These are phyloP conservation scores for Collybia sp. DNA, from an alignment of 768 basidiomycete genomes.

Conservation along the genomic window DNA sequence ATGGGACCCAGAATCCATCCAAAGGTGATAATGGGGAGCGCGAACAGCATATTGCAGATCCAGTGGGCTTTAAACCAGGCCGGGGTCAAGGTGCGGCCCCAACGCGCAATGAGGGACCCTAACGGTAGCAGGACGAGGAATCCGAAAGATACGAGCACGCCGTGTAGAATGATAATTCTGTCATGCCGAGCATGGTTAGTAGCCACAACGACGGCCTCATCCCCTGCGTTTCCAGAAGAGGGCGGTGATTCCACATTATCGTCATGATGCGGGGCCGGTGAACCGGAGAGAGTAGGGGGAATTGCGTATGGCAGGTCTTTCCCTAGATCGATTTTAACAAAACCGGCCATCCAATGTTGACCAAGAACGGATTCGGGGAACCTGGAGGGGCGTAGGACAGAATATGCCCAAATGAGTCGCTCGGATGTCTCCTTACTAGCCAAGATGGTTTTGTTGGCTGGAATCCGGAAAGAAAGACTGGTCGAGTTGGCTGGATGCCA, in stretches of 20 bases:
- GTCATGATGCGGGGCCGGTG: slow-evolving; percentile 4
- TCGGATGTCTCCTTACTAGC: slow-evolving; percentile 18
- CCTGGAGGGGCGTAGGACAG: slow-evolving; percentile 21
- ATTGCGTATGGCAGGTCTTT: slow-evolving; percentile 15
- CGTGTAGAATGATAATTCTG: slow-evolving; percentile 49
- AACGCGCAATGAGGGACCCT: slow-evolving; percentile 50
- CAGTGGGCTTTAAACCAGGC: slow-evolving; percentile 58
- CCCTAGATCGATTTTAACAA: slow-evolving; percentile 27
- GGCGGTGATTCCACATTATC: neutral
- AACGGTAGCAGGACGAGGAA: slow-evolving; percentile 54
- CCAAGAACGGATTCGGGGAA: slow-evolving; percentile 14
- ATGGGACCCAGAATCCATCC: slow-evolving; percentile 46
- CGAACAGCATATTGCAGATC: slow-evolving; percentile 42
- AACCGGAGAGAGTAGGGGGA: too few species aligned
- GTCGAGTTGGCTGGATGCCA: slow-evolving; percentile 28
- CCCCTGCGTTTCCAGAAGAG: slow-evolving; percentile 3
- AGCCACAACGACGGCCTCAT: neutral
- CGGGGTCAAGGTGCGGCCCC: slow-evolving; percentile 42
- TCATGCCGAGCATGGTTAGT: slow-evolving; percentile 21
- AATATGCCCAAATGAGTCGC: slow-evolving; percentile 38
- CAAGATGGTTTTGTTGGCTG: slow-evolving; percentile 29
- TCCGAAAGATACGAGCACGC: slow-evolving; percentile 43
- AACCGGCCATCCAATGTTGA: slow-evolving; percentile 28
- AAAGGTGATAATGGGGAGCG: slow-evolving; percentile 41
- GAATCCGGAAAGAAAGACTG: slow-evolving; percentile 37